These are phyloP conservation scores for Claviceps digitariae DNA, from an alignment of 2,329 filamentous ascomycete genomes.

Conservation along the genomic window DNA sequence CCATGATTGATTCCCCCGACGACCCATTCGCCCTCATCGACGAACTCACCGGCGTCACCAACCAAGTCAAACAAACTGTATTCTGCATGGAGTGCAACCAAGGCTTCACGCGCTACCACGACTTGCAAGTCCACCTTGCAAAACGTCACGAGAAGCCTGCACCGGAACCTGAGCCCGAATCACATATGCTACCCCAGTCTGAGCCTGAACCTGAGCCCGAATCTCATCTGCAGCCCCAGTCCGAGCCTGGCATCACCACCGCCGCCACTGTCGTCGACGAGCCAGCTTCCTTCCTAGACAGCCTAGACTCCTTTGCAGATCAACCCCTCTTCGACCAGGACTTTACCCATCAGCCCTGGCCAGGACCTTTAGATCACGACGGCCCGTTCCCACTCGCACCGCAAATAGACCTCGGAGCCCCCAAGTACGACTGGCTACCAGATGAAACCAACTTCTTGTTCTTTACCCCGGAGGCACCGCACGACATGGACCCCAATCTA, in stretches of 20 bases:
- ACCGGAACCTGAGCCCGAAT: neutral
- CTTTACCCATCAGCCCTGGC: constrained; percentile 12
- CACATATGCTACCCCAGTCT: neutral
- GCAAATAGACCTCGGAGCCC: constrained; percentile 17
- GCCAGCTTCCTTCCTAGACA: constrained; percentile 13
- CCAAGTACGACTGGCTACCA: constrained; percentile 28
- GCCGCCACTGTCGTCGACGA: constrained; percentile 6
- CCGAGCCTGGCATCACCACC: neutral
- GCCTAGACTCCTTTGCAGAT: constrained; percentile 6
- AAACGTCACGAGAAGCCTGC: constrained; percentile 11
- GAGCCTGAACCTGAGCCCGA: neutral
- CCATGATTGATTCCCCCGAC: constrained; percentile 7
- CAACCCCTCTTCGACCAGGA: constrained; percentile 12
- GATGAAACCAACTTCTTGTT: constrained; percentile 31
- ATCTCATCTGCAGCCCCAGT: neutral
- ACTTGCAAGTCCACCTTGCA: constrained; percentile 33
- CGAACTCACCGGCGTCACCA: constrained; percentile 27
- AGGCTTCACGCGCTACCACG: constrained; percentile 36
- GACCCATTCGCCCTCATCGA: constrained; percentile 23
- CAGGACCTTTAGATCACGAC: constrained; percentile 13
- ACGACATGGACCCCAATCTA: constrained; percentile 13
- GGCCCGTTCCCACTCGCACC: constrained; percentile 19
- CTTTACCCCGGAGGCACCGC: constrained; percentile 18
- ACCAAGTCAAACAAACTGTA: constrained; percentile 28
- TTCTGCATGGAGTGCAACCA: constrained; percentile 31